These are phyloP conservation scores for Puccinia brachypodii DNA, from an alignment of 1,284 basidiomycete genomes.

Conservation along the genomic window DNA sequence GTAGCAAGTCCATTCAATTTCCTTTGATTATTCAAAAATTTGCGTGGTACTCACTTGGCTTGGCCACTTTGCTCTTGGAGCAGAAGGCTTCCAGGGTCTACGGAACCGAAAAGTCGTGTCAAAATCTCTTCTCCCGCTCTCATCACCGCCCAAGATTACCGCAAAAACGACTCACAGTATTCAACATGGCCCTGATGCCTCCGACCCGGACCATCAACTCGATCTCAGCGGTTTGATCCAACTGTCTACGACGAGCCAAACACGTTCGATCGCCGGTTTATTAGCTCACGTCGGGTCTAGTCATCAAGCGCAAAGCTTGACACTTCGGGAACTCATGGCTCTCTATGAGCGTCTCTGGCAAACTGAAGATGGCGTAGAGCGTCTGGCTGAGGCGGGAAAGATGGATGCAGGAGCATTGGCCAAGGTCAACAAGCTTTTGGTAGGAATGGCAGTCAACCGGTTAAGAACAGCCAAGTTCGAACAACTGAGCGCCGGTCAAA, in stretches of 20 bases:
- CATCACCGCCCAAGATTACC: slow-evolving; percentile 23
- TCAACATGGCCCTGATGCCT: slow-evolving; percentile 30
- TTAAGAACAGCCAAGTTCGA: slow-evolving; percentile 29
- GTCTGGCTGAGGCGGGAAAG: slow-evolving; percentile 22
- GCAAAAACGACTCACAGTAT: slow-evolving; percentile 23
- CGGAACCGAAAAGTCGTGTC: slow-evolving; percentile 14
- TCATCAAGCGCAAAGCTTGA: neutral
- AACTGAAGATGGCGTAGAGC: slow-evolving; percentile 15
- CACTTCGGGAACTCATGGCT: slow-evolving; percentile 17
- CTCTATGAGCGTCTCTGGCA: slow-evolving; percentile 35
- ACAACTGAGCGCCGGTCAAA: neutral
- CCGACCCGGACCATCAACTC: slow-evolving; percentile 18
- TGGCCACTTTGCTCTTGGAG: neutral
- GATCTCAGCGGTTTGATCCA: slow-evolving; percentile 40
- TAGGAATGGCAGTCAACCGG: slow-evolving; percentile 38
- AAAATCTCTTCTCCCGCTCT: slow-evolving; percentile 22
- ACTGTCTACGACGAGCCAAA: slow-evolving; percentile 36
- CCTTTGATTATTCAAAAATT: neutral
- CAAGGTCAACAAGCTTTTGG: slow-evolving; percentile 13
- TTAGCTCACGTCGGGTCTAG: slow-evolving; percentile 10
- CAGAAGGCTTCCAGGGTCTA: slow-evolving; percentile 6
- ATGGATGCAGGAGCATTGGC: slow-evolving; percentile 24
- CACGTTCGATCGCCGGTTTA: slow-evolving; percentile 25
- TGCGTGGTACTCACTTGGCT: neutral
- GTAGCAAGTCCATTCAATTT: neutral